phyloP scores from a whole-genome alignment of 2,329 filamentous ascomycete species.

The Colletotrichum sp. region DNA sequence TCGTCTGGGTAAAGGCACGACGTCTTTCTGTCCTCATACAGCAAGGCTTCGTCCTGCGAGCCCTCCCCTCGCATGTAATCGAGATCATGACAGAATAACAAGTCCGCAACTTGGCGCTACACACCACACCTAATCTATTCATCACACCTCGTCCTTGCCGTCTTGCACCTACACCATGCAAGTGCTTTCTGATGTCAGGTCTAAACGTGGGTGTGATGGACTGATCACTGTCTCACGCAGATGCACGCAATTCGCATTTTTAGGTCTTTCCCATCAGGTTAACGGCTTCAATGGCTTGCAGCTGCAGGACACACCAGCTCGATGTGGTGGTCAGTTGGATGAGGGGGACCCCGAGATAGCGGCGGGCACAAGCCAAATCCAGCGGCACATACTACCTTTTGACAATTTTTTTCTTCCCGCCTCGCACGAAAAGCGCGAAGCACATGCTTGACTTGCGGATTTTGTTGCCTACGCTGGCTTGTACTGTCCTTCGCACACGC shows the following conservation, averaged over 20 bases:
- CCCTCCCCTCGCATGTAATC: conserved; percentile 12
- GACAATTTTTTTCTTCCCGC: neutral
- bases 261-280: neutral
- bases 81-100: conserved; percentile 10
- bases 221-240: conserved; percentile 10
- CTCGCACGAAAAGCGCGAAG: neutral
- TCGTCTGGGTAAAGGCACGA: neutral
- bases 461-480: neutral
- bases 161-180: conserved; percentile 6
- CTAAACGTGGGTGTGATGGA: conserved; percentile 6
- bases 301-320: conserved; percentile 9
- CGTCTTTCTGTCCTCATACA: conserved; percentile 3
- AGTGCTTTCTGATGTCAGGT: conserved; percentile 20
- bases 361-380: conserved; percentile 11
- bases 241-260: conserved; percentile 7
- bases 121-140: conserved; percentile 11
- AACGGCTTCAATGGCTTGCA: conserved; percentile 18
- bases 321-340: conserved; percentile 1
- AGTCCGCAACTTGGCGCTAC: neutral
- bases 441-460: neutral
- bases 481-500: neutral
- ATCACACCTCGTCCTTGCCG: conserved; percentile 6
- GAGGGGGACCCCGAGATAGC: conserved; percentile 9
- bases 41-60: neutral
- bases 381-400: neutral